These are phyloP conservation scores for Rickenella mellea DNA, from an alignment of 768 basidiomycete genomes.

Conservation along the genomic window DNA sequence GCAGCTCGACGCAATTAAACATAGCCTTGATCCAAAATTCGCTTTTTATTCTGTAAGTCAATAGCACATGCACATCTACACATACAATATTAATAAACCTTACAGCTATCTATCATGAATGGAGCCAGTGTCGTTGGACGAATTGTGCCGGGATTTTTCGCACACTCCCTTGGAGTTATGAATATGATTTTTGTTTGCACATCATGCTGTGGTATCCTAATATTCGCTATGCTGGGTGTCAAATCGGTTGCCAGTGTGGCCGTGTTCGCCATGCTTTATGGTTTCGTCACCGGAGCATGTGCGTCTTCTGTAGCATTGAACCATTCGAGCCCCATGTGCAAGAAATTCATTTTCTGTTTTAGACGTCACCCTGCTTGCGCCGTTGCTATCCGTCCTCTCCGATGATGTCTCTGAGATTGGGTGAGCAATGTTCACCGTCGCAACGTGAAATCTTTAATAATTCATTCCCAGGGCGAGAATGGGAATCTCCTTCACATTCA, in stretches of 20 bases:
- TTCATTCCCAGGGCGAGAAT: not conserved
- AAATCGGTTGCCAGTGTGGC: not conserved
- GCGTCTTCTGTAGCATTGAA: not conserved
- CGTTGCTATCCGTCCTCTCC: not conserved
- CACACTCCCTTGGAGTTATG: conserved; percentile 17
- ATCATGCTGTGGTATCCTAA: conserved; percentile 1
- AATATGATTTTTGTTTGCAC: conserved; percentile 8
- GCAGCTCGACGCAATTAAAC: conserved; percentile 6
- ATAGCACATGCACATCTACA: not conserved
- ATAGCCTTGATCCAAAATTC: conserved; percentile 5
- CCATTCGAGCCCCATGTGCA: not conserved
- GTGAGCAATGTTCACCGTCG: not conserved
- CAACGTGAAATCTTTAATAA: not conserved
- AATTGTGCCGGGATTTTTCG: conserved; percentile 24
- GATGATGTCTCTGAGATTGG: not conserved
- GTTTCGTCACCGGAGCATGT: conserved; percentile 11
- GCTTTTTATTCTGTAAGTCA: conserved; percentile 8
- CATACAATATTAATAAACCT: not conserved
- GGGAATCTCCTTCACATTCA: not conserved
- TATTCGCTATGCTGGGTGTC: conserved; percentile 7
- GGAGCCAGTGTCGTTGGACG: conserved; percentile 27
- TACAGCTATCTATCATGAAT: conserved; percentile 28
- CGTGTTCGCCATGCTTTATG: conserved; percentile 7
- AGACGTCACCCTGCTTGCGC: not conserved
- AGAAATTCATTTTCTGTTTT: not conserved